Evolutionary conservation across 2,329 filamentous ascomycete genomes (phyloP).

Genomic region (Biscogniauxia marginata): DNA sequence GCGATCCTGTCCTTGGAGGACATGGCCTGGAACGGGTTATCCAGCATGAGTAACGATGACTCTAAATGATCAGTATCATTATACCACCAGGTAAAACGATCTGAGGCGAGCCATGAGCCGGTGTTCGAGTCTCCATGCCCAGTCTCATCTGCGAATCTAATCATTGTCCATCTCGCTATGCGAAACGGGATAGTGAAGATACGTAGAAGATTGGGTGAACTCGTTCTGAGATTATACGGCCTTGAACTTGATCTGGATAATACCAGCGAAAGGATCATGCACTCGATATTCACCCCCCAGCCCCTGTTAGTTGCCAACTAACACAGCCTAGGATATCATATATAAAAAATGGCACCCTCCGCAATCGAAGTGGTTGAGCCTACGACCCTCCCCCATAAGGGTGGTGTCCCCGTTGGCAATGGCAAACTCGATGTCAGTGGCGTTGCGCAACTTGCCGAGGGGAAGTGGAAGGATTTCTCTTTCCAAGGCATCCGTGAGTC

Average conservation of each 20-base stretch:
- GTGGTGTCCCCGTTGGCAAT: constrained; percentile 39
- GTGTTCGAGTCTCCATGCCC: constrained; percentile 34
- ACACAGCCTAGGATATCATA: constrained; percentile 31
- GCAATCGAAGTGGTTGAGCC: constrained; percentile 60
- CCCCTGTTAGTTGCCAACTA: constrained; percentile 37
- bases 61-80: constrained; percentile 28
- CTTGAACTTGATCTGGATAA: constrained; percentile 96
- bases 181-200: constrained; percentile 12
- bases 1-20: constrained; percentile 19
- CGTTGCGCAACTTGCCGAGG: constrained; percentile 63
- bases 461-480: constrained; percentile 77
- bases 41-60: constrained; percentile 25
- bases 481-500: constrained; percentile 89
- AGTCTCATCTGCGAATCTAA: constrained; percentile 17
- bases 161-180: constrained; percentile 7
- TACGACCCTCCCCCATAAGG: constrained; percentile 49
- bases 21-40: constrained; percentile 31
- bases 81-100: constrained; percentile 35
- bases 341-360: constrained; percentile 72
- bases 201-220: constrained; percentile 18
- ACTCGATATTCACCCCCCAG: constrained; percentile 47
- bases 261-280: constrained; percentile 99
- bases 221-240: constrained; percentile 84
- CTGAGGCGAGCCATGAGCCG: constrained; percentile 37
- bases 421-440: constrained; percentile 41